Conservation (phyloP, 2,329 filamentous ascomycete species). For the Fusarium veterinarium region DNA sequence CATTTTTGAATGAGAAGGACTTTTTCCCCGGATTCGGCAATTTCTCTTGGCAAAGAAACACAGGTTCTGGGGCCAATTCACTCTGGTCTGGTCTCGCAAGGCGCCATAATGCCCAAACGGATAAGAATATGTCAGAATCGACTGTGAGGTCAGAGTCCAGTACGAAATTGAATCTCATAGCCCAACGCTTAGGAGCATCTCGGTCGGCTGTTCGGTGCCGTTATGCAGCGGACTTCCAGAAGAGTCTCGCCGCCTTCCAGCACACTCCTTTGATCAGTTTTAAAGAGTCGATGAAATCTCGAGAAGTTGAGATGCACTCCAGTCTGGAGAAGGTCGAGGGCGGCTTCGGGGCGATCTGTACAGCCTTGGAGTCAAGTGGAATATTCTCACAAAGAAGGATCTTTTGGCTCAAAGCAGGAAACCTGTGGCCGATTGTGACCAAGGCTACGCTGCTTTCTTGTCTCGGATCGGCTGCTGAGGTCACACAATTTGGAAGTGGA, state of each 20-base stretch:
- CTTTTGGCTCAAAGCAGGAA: conserved; percentile 39
- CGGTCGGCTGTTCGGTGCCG: conserved; percentile 31
- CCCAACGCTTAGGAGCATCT: conserved; percentile 13
- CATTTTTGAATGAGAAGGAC: conserved; percentile 15
- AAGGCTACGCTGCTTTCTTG: conserved; percentile 33
- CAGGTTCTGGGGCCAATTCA: neutral
- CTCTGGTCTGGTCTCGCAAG: neutral
- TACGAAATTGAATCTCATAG: conserved; percentile 19
- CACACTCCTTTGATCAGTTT: neutral
- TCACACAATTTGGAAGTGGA: conserved; percentile 34
- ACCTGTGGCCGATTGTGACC: conserved; percentile 40
- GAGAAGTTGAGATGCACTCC: conserved; percentile 7
- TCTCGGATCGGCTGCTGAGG: conserved; percentile 29
- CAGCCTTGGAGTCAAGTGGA: conserved; percentile 16
- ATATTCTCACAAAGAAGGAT: conserved; percentile 25
- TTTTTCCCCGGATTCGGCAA: neutral
- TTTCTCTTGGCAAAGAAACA: conserved; percentile 6
- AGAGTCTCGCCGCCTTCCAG: conserved; percentile 37
- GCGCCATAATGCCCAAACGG: neutral
- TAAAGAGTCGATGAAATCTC: conserved; percentile 1
- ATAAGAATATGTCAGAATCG: conserved; percentile 4
- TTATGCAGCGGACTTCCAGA: conserved; percentile 37
- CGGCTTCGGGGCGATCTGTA: conserved; percentile 13
- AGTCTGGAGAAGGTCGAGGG: conserved; percentile 4
- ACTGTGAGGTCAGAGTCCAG: conserved; percentile 2